These are phyloP conservation scores for Mortierella sp. DNA, from an alignment of 371 early-diverging fungal genomes.

Conservation along the genomic window DNA sequence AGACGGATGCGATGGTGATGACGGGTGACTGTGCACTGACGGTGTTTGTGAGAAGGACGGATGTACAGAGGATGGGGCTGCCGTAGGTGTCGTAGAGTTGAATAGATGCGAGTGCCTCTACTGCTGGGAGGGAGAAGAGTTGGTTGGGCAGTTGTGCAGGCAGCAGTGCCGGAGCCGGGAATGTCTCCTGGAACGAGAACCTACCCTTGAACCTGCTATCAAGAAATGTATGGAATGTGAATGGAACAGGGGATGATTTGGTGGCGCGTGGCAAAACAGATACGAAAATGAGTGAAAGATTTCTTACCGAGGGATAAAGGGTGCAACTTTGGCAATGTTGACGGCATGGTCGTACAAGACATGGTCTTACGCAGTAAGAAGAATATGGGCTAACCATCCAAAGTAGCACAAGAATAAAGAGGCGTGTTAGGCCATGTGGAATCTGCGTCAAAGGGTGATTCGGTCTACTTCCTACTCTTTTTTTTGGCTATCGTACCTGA, in stretches of 20 bases:
- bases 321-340: slow-evolving; percentile 11
- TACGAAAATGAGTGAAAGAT: neutral
- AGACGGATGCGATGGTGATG: slow-evolving; percentile 39
- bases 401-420: neutral
- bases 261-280: neutral
- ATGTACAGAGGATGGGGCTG: slow-evolving; percentile 29
- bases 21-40: slow-evolving; percentile 34
- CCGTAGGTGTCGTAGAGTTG: slow-evolving; percentile 34
- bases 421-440: too few relatives aligned
- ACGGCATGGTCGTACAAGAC: slow-evolving; percentile 41
- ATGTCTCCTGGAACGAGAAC: slow-evolving; percentile 40
- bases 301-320: slow-evolving; percentile 23
- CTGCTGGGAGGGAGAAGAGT: slow-evolving; percentile 43
- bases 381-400: slow-evolving; percentile 29
- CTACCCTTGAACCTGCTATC: slow-evolving; percentile 23
- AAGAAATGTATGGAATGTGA: neutral
- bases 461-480: neutral
- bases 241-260: neutral
- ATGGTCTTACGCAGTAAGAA: slow-evolving; percentile 39
- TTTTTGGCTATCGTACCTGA: slow-evolving; percentile 22
- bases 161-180: slow-evolving; percentile 30
- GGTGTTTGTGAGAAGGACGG: slow-evolving; percentile 37
- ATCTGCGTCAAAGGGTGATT: too few relatives aligned
- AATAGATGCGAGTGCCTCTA: slow-evolving; percentile 41
- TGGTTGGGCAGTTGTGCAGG: slow-evolving; percentile 36